Conservation (phyloP, 2,329 filamentous ascomycete species). For the Harringtonia lauricola region DNA sequence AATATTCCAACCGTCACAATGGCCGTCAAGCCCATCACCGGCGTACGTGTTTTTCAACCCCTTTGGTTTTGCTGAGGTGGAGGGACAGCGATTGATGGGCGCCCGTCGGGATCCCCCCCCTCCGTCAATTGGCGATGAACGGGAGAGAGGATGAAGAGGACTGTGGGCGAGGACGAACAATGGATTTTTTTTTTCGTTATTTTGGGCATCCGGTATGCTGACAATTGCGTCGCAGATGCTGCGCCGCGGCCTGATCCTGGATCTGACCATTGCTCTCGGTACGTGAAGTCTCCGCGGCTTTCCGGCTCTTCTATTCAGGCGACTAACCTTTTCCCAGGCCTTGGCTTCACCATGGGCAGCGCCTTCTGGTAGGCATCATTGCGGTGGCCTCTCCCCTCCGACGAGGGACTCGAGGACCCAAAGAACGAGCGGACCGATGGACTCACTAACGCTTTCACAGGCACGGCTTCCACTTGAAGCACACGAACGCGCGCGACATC, state of each 20-base stretch:
- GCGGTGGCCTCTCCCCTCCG: too few species aligned
- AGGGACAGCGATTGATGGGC: background rate
- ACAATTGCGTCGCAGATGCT: constrained; percentile 37
- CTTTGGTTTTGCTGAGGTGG: background rate
- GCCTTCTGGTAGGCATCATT: constrained; percentile 46
- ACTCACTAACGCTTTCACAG: too few species aligned
- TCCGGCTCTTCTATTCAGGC: constrained; percentile 1
- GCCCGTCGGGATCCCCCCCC: too few species aligned
- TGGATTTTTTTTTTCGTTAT: background rate
- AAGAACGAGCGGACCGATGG: too few species aligned
- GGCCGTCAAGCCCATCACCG: constrained; percentile 47
- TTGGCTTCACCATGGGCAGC: constrained; percentile 43
- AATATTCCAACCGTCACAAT: constrained; percentile 25
- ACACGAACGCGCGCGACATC: constrained; percentile 45
- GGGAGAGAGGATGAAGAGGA: background rate
- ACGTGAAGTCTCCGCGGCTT: constrained; percentile 19
- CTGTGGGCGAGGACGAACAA: background rate
- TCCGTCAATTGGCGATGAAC: too few species aligned
- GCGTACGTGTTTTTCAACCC: constrained; percentile 35
- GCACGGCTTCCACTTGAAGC: constrained; percentile 53
- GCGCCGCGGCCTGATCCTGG: constrained; percentile 45
- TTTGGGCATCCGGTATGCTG: background rate
- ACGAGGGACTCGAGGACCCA: too few species aligned
- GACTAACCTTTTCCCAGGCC: constrained; percentile 30
- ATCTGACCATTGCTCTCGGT: constrained; percentile 46